A percentile compares a stretch with the other conserved stretches of the same genome.
phyloP scores from a whole-genome alignment of 192 early-diverging fungal genomes.

The Blastocladiella britannica region DNA sequence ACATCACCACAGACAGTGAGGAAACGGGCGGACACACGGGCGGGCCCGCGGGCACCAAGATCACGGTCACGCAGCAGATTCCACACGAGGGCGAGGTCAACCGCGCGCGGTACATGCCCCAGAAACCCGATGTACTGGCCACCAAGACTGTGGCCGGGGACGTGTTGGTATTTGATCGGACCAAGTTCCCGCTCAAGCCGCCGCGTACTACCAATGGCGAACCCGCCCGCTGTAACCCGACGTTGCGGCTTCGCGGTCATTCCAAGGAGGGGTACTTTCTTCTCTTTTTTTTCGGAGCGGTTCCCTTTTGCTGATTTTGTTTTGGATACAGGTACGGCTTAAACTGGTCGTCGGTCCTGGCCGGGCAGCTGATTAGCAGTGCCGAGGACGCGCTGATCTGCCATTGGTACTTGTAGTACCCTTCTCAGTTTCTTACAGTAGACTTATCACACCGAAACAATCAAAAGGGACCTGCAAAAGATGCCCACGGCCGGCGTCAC shows the following conservation, averaged over 20 bases:
- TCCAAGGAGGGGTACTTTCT: conserved; percentile 63
- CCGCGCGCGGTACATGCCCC: conserved; percentile 90
- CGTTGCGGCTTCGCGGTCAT: conserved; percentile 69
- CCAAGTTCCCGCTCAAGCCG: conserved; percentile 67
- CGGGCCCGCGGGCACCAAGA: conserved; percentile 61
- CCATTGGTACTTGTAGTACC: conserved; percentile 32
- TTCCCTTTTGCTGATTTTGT: conserved; percentile 1
- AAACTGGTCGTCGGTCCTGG: conserved; percentile 65
- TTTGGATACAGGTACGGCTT: conserved; percentile 49
- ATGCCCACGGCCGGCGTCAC: conserved; percentile 49
- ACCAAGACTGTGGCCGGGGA: conserved; percentile 76
- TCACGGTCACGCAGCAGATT: conserved; percentile 75
- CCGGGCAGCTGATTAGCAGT: conserved; percentile 70
- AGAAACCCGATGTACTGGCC: conserved; percentile 87
- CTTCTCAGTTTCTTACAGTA: background rate
- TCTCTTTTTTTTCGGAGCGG: background rate
- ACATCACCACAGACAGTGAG: conserved; percentile 36
- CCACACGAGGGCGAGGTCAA: conserved; percentile 96
- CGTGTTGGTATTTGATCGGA: conserved; percentile 93
- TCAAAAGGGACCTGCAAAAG: conserved; percentile 55
- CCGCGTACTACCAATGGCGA: too few species aligned
- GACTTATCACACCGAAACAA: background rate
- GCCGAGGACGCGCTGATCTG: conserved; percentile 82
- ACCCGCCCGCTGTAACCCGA: conserved; percentile 54
- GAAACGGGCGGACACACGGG: conserved; percentile 51